Evolutionary conservation across 1,139 yeast species (phyloP).

Genomic region (Scheffersomyces lignicola): DNA sequence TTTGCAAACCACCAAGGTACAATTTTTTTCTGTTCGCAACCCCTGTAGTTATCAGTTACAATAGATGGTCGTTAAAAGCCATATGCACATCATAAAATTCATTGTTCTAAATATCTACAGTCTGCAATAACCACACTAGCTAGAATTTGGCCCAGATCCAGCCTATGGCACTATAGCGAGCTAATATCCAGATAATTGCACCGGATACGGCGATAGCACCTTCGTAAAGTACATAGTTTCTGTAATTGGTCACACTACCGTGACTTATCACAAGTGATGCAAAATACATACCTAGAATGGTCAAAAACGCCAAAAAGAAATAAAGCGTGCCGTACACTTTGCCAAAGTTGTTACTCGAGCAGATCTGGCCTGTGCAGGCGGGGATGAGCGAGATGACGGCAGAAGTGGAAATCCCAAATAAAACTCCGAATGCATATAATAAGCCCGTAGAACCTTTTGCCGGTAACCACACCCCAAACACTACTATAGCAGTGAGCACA

Average conservation of each 20-base stretch:
- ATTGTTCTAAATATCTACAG: not conserved
- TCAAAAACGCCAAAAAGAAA: conserved; percentile 60
- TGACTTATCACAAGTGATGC: conserved; percentile 27
- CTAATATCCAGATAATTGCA: conserved; percentile 21
- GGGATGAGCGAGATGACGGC: conserved; percentile 33
- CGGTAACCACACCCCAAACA: conserved; percentile 51
- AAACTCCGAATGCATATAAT: conserved; percentile 24
- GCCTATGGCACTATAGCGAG: conserved; percentile 24
- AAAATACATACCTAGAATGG: conserved; percentile 39
- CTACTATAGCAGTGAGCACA: conserved; percentile 32
- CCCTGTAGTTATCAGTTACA: not conserved
- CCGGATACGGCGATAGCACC: conserved; percentile 24
- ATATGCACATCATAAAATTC: not conserved
- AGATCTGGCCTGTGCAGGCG: conserved; percentile 59
- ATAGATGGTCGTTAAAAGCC: conserved; percentile 1
- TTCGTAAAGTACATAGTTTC: conserved; percentile 27
- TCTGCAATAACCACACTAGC: not conserved
- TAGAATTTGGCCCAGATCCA: conserved; percentile 26
- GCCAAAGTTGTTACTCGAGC: conserved; percentile 65
- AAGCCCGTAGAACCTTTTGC: conserved; percentile 18
- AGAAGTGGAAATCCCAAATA: conserved; percentile 31
- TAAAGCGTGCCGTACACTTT: conserved; percentile 70
- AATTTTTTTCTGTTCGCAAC: not conserved
- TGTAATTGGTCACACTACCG: conserved; percentile 17
- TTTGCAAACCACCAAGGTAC: conserved; percentile 5